Base-by-base conservation (phyloP, 345 rosid genomes). In the Firmiana major region DNA sequence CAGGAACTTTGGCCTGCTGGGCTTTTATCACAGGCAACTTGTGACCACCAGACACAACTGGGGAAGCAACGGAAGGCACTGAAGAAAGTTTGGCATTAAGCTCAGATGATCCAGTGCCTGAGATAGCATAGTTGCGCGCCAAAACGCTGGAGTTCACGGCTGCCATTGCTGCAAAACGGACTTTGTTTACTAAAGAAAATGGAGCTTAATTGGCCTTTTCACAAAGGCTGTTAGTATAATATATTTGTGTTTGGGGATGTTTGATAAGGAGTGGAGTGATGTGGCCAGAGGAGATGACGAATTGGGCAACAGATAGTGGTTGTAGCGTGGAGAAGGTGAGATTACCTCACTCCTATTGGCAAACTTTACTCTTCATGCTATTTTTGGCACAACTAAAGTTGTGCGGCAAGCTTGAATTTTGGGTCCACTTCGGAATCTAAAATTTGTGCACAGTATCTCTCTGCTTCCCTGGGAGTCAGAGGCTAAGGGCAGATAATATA, bases 261-360 rank as follows among this genome's bases (percentile, higher is more conserved):
- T 76, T 77, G 89, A 84, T 69, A 69, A 78, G 79, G 67, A 83
- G 84, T 82, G 79, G 67, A 83, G 84, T 82, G 82, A 84, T 60
- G 85, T 71, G 81, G 87, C 83, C 70, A 79, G 46, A 71, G 79
- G 80, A 73, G 85, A 83, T 83, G 87, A 83, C 82, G 85, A 83
- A 77, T 83, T 84, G 83, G 83, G 80, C 84, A 42, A 77, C 81
- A 75, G 88, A 75, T 81, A 90, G 97, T 91, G 98, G 98, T 72
- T 77, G 89, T 89, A 82, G 88, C 87, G 93, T 87, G 92, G 98
- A 94, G 93, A 92, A 91, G 99, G 97, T 90, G 88, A 88, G 96
- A 95, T 95, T 90, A 88, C 98, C 90, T 79, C 79, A 75, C 80
- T 85, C 92, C 87, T 81, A 88, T 90, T 93, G 91, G 97, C 84